These are phyloP conservation scores for Mycena alexandri DNA, from an alignment of 768 basidiomycete genomes.

Conservation along the genomic window DNA sequence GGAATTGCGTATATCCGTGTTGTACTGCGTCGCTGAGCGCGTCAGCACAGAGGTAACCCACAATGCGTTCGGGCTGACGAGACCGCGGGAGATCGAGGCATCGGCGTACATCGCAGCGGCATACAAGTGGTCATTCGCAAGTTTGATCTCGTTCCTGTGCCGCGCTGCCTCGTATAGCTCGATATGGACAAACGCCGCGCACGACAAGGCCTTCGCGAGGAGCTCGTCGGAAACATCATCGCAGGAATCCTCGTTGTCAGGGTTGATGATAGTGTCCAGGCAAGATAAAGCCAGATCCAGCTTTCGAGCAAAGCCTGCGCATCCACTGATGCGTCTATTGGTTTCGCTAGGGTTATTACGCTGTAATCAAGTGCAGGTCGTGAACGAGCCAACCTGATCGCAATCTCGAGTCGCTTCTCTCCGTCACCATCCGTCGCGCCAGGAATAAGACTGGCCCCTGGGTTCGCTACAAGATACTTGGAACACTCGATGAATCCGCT, in stretches of 20 bases:
- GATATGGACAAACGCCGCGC: constrained; percentile 16
- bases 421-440: constrained; percentile 15
- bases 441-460: constrained; percentile 10
- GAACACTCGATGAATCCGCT: constrained; percentile 16
- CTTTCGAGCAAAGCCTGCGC: constrained; percentile 15
- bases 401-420: constrained; percentile 20
- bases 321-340: constrained; percentile 23
- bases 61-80: constrained; percentile 17
- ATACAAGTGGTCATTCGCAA: constrained; percentile 24
- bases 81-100: constrained; percentile 21
- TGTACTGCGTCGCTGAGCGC: constrained; percentile 21
- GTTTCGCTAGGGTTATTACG: constrained; percentile 8
- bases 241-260: constrained; percentile 16
- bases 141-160: constrained; percentile 2
- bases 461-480: constrained; percentile 19
- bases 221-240: constrained; percentile 21
- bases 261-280: constrained; percentile 26
- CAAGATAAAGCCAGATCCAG: constrained; percentile 5
- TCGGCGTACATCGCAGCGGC: constrained; percentile 23
- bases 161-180: constrained; percentile 19
- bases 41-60: constrained; percentile 10
- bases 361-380: neutral
- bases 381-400: constrained; percentile 15
- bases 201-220: constrained; percentile 20
- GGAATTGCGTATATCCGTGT: constrained; percentile 20